These are phyloP conservation scores for Cladophialophora immunda DNA, from an alignment of 2,329 filamentous ascomycete species.

Conservation along the genomic window DNA sequence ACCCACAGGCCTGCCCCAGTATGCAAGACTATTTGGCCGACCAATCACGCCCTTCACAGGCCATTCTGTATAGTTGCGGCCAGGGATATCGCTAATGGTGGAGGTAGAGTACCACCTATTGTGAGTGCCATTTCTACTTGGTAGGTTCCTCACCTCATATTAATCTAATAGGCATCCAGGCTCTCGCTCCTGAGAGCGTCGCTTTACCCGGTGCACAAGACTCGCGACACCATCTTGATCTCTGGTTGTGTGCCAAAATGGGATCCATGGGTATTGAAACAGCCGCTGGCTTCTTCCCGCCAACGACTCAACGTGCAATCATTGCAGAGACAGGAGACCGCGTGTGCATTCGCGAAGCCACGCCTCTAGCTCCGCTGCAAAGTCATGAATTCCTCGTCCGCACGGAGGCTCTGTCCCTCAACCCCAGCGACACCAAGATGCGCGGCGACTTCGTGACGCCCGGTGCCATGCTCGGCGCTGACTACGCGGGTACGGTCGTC, in stretches of 20 bases:
- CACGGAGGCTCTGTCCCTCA: conserved; percentile 40
- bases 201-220: too few species aligned
- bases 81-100: background rate
- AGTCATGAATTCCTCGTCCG: conserved; percentile 33
- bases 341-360: conserved; percentile 17
- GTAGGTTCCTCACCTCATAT: background rate
- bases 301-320: background rate
- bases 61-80: background rate
- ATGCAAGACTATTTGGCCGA: background rate
- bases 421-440: conserved; percentile 43
- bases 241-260: background rate
- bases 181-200: background rate
- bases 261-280: background rate
- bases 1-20: background rate
- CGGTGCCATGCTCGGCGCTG: conserved; percentile 23
- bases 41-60: too few species aligned
- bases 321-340: background rate
- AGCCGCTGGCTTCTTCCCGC: background rate
- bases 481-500: conserved; percentile 24
- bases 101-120: background rate
- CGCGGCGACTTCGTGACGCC: conserved; percentile 35
- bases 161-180: background rate
- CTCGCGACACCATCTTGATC: background rate
- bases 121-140: too few species aligned
- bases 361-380: conserved; percentile 16